A percentile compares a stretch with the other conserved stretches of the same genome.
phyloP scores from a whole-genome alignment of 1,284 basidiomycete genomes.

The Fistulinella staudtii region DNA sequence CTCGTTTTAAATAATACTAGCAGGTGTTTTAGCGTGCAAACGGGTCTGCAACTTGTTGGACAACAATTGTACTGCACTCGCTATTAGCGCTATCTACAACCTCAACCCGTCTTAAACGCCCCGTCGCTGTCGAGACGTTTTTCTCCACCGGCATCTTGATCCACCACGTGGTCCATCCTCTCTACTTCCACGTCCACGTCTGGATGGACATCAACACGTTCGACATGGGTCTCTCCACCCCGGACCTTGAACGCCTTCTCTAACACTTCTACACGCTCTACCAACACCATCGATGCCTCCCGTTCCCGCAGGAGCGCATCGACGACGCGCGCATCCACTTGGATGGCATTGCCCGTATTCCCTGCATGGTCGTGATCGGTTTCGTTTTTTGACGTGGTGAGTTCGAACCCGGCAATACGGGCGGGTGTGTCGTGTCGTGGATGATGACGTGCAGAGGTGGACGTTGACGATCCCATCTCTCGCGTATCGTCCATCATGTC shows the following conservation, averaged over 20 bases:
- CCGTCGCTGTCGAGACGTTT: not conserved
- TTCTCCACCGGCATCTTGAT: too few species aligned
- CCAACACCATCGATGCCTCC: slow-evolving; percentile 14
- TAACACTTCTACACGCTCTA: slow-evolving; percentile 23
- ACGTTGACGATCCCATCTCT: too few species aligned
- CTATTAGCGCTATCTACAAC: too few species aligned
- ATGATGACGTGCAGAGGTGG: not conserved
- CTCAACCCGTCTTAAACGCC: slow-evolving; percentile 10
- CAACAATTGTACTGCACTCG: too few species aligned
- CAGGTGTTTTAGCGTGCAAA: too few species aligned
- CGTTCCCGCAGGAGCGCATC: slow-evolving; percentile 16
- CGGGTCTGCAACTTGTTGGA: too few species aligned
- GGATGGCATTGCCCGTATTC: not conserved
- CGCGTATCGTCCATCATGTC: not conserved
- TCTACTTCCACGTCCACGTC: not conserved
- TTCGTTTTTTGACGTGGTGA: not conserved
- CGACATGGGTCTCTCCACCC: not conserved
- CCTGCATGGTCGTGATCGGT: not conserved
- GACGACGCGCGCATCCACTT: slow-evolving; percentile 10
- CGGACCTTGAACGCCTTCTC: slow-evolving; percentile 17
- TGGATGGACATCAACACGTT: not conserved
- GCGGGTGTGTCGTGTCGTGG: not conserved
- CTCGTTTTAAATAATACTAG: too few species aligned
- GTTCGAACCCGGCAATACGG: not conserved
- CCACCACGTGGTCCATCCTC: too few species aligned